Percentiles rank a stretch among this genome's conserved stretches.
These are phyloP conservation scores for Diaporthe eres DNA, from an alignment of 2,329 filamentous ascomycete genomes.

Conservation along the genomic window DNA sequence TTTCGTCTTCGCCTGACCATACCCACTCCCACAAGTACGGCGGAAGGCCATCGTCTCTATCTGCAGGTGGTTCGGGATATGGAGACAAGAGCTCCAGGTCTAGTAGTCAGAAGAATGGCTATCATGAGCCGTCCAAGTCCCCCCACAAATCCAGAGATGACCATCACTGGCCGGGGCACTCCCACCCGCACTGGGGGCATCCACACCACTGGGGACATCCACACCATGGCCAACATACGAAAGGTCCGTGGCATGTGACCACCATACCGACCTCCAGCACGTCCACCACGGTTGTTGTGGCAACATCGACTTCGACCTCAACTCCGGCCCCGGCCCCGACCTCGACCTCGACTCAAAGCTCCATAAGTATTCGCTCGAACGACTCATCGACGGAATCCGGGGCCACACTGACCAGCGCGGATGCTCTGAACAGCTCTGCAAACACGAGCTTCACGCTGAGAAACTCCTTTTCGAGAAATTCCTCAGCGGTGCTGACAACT, in stretches of 20 bases:
- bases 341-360: slow-evolving; percentile 6
- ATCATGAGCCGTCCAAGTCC: background rate
- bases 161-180: background rate
- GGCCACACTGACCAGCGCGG: background rate
- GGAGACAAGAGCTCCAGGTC: background rate
- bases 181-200: background rate
- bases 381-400: background rate
- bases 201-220: background rate
- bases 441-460: slow-evolving; percentile 4
- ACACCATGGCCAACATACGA: background rate
- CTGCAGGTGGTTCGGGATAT: background rate
- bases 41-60: background rate
- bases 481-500: background rate
- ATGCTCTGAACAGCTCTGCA: background rate
- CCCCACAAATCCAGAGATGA: slow-evolving; percentile 10
- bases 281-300: background rate
- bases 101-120: background rate
- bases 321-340: background rate
- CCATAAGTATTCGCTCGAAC: background rate
- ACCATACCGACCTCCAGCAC: slow-evolving; percentile 15
- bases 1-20: background rate
- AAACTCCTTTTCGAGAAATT: slow-evolving; percentile 22
- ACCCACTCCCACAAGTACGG: background rate
- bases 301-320: slow-evolving; percentile 1
- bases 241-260: background rate